A percentile compares a stretch with the other conserved stretches of the same genome.
phyloP scores from a whole-genome alignment of 352 stramenopile genomes.

The Thalassiosira pacifica region DNA sequence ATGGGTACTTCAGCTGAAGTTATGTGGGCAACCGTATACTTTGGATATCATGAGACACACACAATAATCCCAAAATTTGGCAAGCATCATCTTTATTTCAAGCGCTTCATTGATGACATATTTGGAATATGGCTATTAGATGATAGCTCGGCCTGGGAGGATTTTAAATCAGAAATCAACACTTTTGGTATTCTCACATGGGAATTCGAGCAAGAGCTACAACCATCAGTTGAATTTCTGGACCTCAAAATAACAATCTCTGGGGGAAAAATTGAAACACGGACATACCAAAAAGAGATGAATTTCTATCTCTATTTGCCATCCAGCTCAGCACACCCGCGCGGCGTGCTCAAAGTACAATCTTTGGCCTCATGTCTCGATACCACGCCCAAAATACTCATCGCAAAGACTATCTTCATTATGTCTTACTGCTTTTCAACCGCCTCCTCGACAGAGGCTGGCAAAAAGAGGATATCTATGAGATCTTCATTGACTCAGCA shows the following conservation, averaged over 20 bases:
- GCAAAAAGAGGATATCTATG: background rate
- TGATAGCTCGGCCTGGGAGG: background rate
- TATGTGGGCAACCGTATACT: constrained; percentile 43
- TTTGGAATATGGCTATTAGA: constrained; percentile 9
- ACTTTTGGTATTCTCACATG: constrained; percentile 19
- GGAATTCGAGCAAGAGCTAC: constrained; percentile 10
- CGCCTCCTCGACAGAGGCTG: background rate
- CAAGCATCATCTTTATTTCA: background rate
- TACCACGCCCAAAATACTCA: background rate
- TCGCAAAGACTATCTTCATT: background rate
- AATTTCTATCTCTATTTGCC: constrained; percentile 52
- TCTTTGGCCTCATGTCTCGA: background rate
- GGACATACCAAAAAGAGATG: constrained; percentile 51
- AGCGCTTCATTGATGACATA: constrained; percentile 21
- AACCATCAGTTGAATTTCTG: constrained; percentile 22
- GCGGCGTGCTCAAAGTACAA: background rate
- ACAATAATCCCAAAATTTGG: background rate
- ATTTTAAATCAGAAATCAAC: constrained; percentile 25
- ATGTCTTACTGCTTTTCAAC: background rate
- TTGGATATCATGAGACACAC: constrained; percentile 26
- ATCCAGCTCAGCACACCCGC: background rate
- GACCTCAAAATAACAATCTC: constrained; percentile 48
- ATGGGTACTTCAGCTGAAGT: constrained; percentile 56
- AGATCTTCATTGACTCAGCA: background rate
- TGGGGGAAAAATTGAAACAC: constrained; percentile 15